Evolutionary conservation across 345 rosid species (phyloP), one percentile per base, ranked within the genome.

Genomic region (Crucihimalaya himalaica): DNA sequence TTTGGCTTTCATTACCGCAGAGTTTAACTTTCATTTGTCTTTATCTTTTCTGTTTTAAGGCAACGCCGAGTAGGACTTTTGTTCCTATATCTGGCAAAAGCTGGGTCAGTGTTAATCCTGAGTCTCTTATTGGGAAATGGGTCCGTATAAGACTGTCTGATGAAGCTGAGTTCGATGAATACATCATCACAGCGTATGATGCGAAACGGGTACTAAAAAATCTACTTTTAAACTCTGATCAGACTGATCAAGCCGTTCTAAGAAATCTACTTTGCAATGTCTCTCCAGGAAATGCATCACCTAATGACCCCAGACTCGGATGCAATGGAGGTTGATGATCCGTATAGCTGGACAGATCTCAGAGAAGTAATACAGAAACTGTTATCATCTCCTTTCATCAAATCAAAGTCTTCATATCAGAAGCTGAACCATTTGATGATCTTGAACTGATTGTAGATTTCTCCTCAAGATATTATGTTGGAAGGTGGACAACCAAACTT

Each of bases 231-330:
- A n/a, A n/a, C n/a, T n/a, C n/a, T n/a, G n/a, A n/a, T n/a, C n/a
- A n/a, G n/a, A n/a, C n/a, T n/a, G n/a, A n/a, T n/a, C 42, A 18
- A 16, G 48, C 40, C 10, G 27, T 39, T 50, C 25, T 62, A 32
- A 63, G 39, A 21, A 3, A 14, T 34, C 27, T 65, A 65, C 11
- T 43, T 51, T 35, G 5, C 1, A 35, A 54, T 47, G 6, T 16
- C 3, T 50, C 29, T 61, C 16, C 16, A 74, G 78, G 73, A 28
- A 18, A 47, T 8, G 53, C 78, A 74, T 74, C 32, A 23, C 7
- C 0, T 74, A 2, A 4, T 6, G 55, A 8, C 0, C 4, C 0
- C 6, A 46, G 32, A 35, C 15, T 0, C 62, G 18, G 14, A 39
- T 19, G 73, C 35, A 51, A 45, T 57, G 66, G 61, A 59, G 34